These are phyloP conservation scores for Globisporangium paroecandrum DNA, from an alignment of 352 stramenopile species.

Conservation along the genomic window DNA sequence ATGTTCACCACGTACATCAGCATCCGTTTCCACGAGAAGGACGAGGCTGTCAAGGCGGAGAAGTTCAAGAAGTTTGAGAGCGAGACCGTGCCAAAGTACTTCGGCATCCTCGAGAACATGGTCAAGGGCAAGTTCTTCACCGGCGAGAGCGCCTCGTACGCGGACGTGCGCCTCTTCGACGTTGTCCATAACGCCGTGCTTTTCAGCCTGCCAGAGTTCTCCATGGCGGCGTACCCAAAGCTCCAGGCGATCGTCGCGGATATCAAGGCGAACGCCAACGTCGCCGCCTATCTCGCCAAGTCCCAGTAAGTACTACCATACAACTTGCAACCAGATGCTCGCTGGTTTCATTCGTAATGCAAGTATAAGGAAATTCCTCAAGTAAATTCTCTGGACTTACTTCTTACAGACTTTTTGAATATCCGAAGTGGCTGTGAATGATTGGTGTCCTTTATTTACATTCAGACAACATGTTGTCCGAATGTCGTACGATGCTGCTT, in stretches of 20 bases:
- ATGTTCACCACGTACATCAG: slow-evolving; percentile 13
- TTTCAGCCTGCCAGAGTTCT: slow-evolving; percentile 26
- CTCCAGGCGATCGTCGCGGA: slow-evolving; percentile 32
- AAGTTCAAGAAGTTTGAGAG: slow-evolving; percentile 9
- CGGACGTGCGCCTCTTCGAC: slow-evolving; percentile 46
- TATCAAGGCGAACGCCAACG: slow-evolving; percentile 34
- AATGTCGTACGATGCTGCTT: too few relatives aligned
- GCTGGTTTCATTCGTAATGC: too few relatives aligned
- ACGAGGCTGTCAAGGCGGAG: slow-evolving; percentile 22
- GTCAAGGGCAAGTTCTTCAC: slow-evolving; percentile 52
- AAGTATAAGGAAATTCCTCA: too few relatives aligned
- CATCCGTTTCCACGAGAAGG: slow-evolving; percentile 28
- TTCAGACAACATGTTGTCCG: too few relatives aligned
- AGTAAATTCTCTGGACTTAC: too few relatives aligned
- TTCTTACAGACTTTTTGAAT: too few relatives aligned
- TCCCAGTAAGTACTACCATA: neutral
- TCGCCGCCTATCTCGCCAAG: slow-evolving; percentile 41
- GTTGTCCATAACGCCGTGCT: slow-evolving; percentile 40
- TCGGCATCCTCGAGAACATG: slow-evolving; percentile 38
- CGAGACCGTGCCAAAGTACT: slow-evolving; percentile 8
- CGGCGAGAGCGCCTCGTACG: slow-evolving; percentile 36
- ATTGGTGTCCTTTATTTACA: too few relatives aligned
- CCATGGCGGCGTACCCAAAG: slow-evolving; percentile 40
- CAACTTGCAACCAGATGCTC: too few relatives aligned
- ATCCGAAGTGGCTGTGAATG: too few relatives aligned